Evolutionary conservation across 2,329 filamentous ascomycete species (phyloP).

Genomic region (Alternaria sp.): DNA sequence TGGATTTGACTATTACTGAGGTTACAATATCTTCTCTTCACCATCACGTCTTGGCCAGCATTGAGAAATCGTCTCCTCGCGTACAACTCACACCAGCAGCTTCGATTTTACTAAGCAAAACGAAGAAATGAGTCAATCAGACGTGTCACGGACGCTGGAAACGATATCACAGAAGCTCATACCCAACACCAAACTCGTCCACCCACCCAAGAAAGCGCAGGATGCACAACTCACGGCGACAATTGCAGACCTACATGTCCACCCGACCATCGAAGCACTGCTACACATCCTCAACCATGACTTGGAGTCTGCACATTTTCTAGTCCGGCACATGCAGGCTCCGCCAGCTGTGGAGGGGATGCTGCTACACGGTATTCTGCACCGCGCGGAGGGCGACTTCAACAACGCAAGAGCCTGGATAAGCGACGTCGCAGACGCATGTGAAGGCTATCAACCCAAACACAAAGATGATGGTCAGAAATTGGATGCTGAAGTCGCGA

Average conservation of each 20-base stretch:
- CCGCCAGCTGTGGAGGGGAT: slow-evolving; percentile 58
- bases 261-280: slow-evolving; percentile 58
- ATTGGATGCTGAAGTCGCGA: slow-evolving; percentile 12
- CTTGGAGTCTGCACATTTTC: slow-evolving; percentile 58
- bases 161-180: slow-evolving; percentile 18
- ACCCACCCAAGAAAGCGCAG: slow-evolving; percentile 18
- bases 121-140: neutral
- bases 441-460: slow-evolving; percentile 43
- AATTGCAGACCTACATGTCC: slow-evolving; percentile 45
- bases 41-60: neutral
- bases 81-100: neutral
- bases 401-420: slow-evolving; percentile 59
- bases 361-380: slow-evolving; percentile 59
- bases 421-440: slow-evolving; percentile 49
- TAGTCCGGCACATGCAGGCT: slow-evolving; percentile 60
- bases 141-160: slow-evolving; percentile 9
- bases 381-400: slow-evolving; percentile 59
- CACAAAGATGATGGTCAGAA: slow-evolving; percentile 18
- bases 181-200: slow-evolving; percentile 12
- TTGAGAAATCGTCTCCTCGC: neutral
- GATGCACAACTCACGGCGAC: slow-evolving; percentile 18
- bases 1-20: neutral
- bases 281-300: slow-evolving; percentile 61
- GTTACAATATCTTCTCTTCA: neutral
- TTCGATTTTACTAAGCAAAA: neutral